phyloP scores from a whole-genome alignment of 1,284 basidiomycete genomes.

The Pseudozyma tsukubaensis region DNA sequence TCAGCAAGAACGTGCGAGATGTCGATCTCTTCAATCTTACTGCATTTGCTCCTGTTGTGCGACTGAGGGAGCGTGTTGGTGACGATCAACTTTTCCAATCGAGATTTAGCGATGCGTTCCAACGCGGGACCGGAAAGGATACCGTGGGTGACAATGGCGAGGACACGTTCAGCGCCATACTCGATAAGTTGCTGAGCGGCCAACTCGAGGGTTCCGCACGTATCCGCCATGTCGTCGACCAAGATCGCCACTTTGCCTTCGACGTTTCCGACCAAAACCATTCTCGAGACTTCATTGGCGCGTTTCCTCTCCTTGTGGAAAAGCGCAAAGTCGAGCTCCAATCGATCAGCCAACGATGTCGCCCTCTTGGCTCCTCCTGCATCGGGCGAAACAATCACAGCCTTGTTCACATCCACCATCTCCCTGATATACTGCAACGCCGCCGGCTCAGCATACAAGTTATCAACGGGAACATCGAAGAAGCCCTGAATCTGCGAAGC shows the following conservation, averaged over 20 bases:
- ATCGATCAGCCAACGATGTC: slow-evolving; percentile 94
- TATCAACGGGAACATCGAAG: slow-evolving; percentile 99
- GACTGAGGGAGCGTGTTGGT: slow-evolving; percentile 97
- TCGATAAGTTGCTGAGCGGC: slow-evolving; percentile 90
- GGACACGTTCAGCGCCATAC: slow-evolving; percentile 86
- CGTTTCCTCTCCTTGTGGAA: slow-evolving; percentile 99
- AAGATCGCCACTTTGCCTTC: slow-evolving; percentile 93
- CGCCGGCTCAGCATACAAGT: slow-evolving; percentile 98
- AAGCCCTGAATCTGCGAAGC: slow-evolving; percentile 79
- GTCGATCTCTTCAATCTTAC: slow-evolving; percentile 90
- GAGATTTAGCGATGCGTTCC: slow-evolving; percentile 66
- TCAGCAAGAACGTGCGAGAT: slow-evolving; percentile 94
- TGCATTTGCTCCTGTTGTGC: slow-evolving; percentile 80
- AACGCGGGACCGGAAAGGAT: slow-evolving; percentile 92
- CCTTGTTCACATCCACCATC: slow-evolving; percentile 85
- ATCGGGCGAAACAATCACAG: slow-evolving; percentile 98
- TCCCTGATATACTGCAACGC: slow-evolving; percentile 94
- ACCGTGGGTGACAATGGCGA: slow-evolving; percentile 96
- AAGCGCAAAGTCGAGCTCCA: slow-evolving; percentile 97
- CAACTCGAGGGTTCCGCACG: slow-evolving; percentile 94
- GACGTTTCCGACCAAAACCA: slow-evolving; percentile 96
- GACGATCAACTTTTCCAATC: slow-evolving; percentile 91
- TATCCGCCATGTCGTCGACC: slow-evolving; percentile 99
- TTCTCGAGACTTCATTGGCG: slow-evolving; percentile 98
- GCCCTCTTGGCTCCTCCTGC: slow-evolving; percentile 98